phyloP scores from a whole-genome alignment of 2,329 filamentous ascomycete genomes.

The Pyrenophora seminiperda region DNA sequence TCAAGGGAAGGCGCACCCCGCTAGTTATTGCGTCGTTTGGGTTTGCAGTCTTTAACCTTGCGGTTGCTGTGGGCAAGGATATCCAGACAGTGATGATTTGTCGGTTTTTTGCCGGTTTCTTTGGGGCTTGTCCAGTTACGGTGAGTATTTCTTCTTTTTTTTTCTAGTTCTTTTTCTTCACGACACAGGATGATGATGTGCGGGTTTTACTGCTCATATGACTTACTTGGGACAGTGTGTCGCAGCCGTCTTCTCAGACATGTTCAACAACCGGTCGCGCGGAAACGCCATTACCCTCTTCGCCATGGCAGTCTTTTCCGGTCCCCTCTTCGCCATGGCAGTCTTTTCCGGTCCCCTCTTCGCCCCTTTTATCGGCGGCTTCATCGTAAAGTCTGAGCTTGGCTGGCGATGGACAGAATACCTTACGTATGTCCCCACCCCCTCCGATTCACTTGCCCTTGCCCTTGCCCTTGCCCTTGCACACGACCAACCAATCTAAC shows the following conservation, averaged over 20 bases:
- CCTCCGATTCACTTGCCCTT: too few relatives aligned
- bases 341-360: slow-evolving; percentile 59
- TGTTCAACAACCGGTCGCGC: slow-evolving; percentile 54
- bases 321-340: slow-evolving; percentile 57
- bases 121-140: slow-evolving; percentile 59
- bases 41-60: slow-evolving; percentile 58
- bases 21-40: slow-evolving; percentile 57
- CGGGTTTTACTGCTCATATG: too few relatives aligned
- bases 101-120: slow-evolving; percentile 60
- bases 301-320: slow-evolving; percentile 58
- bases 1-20: slow-evolving; percentile 56
- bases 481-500: too few relatives aligned
- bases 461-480: too few relatives aligned
- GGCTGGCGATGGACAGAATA: slow-evolving; percentile 64
- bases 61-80: slow-evolving; percentile 57
- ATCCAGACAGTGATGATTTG: slow-evolving; percentile 60
- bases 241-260: slow-evolving; percentile 62
- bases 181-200: too few relatives aligned
- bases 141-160: slow-evolving; percentile 43
- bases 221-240: slow-evolving; percentile 42
- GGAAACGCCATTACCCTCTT: slow-evolving; percentile 57
- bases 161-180: not conserved
- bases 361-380: slow-evolving; percentile 62
- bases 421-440: slow-evolving; percentile 46
- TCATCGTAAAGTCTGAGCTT: slow-evolving; percentile 57